These are phyloP conservation scores for Macadamia tetraphylla DNA, from an alignment of 164 flowering plant genomes.

Conservation along the genomic window DNA sequence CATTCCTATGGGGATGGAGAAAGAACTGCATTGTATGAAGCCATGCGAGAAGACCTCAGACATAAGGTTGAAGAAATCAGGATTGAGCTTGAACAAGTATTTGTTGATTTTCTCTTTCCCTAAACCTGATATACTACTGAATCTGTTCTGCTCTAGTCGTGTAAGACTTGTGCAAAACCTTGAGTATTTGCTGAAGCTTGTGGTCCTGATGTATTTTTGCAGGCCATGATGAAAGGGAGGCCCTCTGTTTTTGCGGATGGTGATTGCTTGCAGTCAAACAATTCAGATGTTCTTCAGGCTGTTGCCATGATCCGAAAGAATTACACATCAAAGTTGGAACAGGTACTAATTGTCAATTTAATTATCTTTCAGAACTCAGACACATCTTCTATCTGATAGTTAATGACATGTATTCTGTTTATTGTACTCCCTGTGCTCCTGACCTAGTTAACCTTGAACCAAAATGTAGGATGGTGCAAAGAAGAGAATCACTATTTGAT, in stretches of 20 bases:
- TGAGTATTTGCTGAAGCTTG: conserved; percentile 1
- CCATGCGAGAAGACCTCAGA: conserved; percentile 74
- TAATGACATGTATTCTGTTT: no score
- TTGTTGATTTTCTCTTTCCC: conserved; percentile 5
- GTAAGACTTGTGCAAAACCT: background rate
- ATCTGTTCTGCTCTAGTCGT: background rate
- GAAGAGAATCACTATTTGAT: no score
- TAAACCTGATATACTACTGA: background rate
- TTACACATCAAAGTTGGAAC: conserved; percentile 47
- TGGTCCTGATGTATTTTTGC: conserved; percentile 13
- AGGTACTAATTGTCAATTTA: conserved; percentile 32
- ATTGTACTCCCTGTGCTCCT: no score
- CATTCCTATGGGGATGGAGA: conserved; percentile 54
- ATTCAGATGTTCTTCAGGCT: conserved; percentile 36
- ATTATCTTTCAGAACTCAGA: background rate
- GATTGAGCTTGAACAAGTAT: conserved; percentile 61
- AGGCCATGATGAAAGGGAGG: conserved; percentile 45
- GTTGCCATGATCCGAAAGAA: conserved; percentile 41
- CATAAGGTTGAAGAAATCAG: conserved; percentile 74
- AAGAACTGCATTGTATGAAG: conserved; percentile 48
- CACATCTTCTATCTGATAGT: no score
- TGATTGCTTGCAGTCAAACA: conserved; percentile 26
- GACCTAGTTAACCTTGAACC: no score
- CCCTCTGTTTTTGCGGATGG: conserved; percentile 17
- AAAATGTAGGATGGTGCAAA: no score